A percentile compares a stretch with the other conserved stretches of the same genome.
Evolutionary conservation across 495 filamentous ascomycete species (phyloP).

Genomic region (Acidiella bohemica): DNA sequence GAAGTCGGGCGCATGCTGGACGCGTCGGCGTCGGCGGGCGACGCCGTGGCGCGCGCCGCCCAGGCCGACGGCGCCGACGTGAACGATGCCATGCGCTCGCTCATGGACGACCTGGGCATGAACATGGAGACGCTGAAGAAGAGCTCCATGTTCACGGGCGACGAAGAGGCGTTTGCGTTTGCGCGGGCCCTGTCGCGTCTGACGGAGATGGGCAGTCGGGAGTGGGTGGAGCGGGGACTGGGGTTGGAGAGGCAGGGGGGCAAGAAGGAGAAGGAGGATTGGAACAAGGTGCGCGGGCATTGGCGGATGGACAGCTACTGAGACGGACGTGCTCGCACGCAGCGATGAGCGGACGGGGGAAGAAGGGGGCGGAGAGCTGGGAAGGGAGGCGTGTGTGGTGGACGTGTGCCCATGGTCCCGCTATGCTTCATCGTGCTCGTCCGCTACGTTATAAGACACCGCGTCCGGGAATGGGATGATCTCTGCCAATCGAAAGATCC

Average conservation of each 20-base stretch:
- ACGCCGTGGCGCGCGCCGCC: slow-evolving; percentile 17
- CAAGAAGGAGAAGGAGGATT: slow-evolving; percentile 29
- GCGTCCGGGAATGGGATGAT: no score
- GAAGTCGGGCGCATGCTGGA: slow-evolving; percentile 50
- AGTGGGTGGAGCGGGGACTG: slow-evolving; percentile 88
- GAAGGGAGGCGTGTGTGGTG: no score
- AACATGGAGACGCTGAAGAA: slow-evolving; percentile 76
- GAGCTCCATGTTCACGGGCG: slow-evolving; percentile 77
- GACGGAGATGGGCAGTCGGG: slow-evolving; percentile 80
- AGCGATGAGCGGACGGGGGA: no score
- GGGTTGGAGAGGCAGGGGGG: slow-evolving; percentile 32
- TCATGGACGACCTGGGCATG: slow-evolving; percentile 90
- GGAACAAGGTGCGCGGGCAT: slow-evolving; percentile 29
- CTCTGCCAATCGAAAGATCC: no score
- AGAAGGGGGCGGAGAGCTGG: no score
- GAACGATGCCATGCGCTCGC: slow-evolving; percentile 67
- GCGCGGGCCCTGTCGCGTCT: slow-evolving; percentile 74
- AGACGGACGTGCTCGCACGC: no score
- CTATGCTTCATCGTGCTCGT: no score
- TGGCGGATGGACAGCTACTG: slow-evolving; percentile 31
- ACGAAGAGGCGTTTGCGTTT: slow-evolving; percentile 95
- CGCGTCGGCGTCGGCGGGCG: neutral
- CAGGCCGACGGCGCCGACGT: slow-evolving; percentile 45
- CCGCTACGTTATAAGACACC: no score
- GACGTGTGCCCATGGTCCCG: no score